These are phyloP conservation scores for Colletotrichum sidae DNA, from an alignment of 2,329 filamentous ascomycete genomes.

Conservation along the genomic window DNA sequence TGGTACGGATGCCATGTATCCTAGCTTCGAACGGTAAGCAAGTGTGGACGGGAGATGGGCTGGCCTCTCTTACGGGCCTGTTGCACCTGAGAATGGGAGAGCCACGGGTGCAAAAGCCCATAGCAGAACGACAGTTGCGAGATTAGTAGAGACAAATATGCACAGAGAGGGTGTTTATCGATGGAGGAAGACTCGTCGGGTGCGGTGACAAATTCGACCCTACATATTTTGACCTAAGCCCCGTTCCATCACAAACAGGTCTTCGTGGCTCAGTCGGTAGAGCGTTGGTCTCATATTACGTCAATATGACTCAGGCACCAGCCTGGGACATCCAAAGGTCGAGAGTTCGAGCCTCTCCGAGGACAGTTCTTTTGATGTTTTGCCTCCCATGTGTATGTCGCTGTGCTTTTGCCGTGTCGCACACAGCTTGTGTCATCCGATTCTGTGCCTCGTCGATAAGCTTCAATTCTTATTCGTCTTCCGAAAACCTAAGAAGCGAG, in stretches of 20 bases:
- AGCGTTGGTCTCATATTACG: conserved; percentile 36
- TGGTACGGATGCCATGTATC: too few species aligned
- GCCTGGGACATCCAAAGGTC: conserved; percentile 34
- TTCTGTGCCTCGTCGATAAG: neutral
- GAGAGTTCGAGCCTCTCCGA: conserved; percentile 36
- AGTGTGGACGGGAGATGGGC: too few species aligned
- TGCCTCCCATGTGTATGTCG: neutral
- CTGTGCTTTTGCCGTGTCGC: neutral
- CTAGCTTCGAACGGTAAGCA: too few species aligned
- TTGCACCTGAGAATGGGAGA: too few species aligned
- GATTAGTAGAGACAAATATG: too few species aligned
- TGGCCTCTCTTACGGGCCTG: too few species aligned
- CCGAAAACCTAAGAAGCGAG: neutral
- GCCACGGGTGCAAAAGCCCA: too few species aligned
- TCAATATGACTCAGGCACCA: conserved; percentile 9
- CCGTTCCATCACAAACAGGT: neutral
- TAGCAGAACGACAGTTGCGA: too few species aligned
- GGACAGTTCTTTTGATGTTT: conserved; percentile 19
- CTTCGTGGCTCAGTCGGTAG: conserved; percentile 36
- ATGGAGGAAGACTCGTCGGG: neutral
- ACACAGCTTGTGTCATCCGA: too few species aligned
- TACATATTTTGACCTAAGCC: accelerated
- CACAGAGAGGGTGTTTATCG: too few species aligned
- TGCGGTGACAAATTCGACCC: neutral
- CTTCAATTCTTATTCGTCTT: neutral